A percentile compares a stretch with the other conserved stretches of the same genome.
These are phyloP conservation scores for Pichia californica DNA, from an alignment of 805 yeast species.

Conservation along the genomic window DNA sequence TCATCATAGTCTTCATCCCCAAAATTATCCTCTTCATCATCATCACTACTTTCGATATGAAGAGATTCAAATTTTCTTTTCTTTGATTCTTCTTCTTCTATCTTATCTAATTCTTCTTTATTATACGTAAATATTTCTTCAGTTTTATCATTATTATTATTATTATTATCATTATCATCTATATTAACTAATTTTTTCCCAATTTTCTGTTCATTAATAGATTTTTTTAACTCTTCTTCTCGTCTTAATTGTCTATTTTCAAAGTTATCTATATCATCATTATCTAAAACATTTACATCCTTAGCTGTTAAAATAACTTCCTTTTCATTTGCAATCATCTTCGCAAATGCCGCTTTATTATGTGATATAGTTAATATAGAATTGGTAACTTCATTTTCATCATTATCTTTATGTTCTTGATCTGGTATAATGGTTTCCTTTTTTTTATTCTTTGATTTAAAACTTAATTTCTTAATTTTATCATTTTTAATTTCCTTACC, in stretches of 20 bases:
- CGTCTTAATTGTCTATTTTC: conserved; percentile 25
- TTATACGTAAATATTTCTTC: conserved; percentile 11
- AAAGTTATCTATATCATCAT: conserved; percentile 36
- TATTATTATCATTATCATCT: conserved; percentile 18
- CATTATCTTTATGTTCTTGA: conserved; percentile 9
- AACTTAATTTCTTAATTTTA: conserved; percentile 7
- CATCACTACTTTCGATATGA: conserved; percentile 11
- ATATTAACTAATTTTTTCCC: conserved; percentile 21
- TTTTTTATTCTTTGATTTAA: conserved; percentile 8
- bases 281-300: conserved; percentile 7
- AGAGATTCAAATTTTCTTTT: conserved; percentile 15
- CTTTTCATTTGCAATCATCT: conserved; percentile 30
- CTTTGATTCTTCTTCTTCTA: conserved; percentile 1
- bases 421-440: neutral
- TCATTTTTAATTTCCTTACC: conserved; percentile 14
- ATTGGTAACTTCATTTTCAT: conserved; percentile 20
- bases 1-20: conserved; percentile 5
- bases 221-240: conserved; percentile 18
- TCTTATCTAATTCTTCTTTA: conserved; percentile 7
- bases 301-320: conserved; percentile 43
- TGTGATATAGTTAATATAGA: conserved; percentile 37
- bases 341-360: conserved; percentile 32
- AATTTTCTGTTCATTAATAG: conserved; percentile 21
- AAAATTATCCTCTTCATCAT: conserved; percentile 11
- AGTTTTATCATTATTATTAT: neutral